phyloP scores from a whole-genome alignment of 345 rosid genomes.

The Anastatica hierochuntica region DNA sequence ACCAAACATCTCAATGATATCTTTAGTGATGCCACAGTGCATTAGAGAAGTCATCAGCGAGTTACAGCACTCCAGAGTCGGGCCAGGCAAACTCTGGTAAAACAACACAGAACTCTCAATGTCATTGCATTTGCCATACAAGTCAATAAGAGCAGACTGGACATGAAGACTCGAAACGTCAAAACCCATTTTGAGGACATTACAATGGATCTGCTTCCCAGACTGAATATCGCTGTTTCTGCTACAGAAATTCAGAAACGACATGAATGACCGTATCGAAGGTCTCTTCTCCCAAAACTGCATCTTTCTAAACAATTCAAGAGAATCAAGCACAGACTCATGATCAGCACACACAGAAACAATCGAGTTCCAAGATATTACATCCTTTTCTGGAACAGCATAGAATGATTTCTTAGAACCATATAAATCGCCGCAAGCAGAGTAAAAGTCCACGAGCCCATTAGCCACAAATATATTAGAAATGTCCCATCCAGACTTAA shows the following conservation, averaged over 20 bases:
- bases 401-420: slow-evolving; percentile 45
- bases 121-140: slow-evolving; percentile 74
- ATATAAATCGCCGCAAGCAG: slow-evolving; percentile 40
- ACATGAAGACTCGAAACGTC: slow-evolving; percentile 32
- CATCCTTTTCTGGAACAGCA: slow-evolving; percentile 37
- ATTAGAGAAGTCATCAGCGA: slow-evolving; percentile 60
- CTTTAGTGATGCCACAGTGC: slow-evolving; percentile 43
- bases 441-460: slow-evolving; percentile 63
- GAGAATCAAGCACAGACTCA: slow-evolving; percentile 36
- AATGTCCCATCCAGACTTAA: slow-evolving; percentile 46
- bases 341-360: slow-evolving; percentile 36
- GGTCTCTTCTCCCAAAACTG: slow-evolving; percentile 63
- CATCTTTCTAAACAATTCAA: slow-evolving; percentile 51
- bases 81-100: slow-evolving; percentile 30
- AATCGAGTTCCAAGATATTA: slow-evolving; percentile 77
- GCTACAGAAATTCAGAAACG: slow-evolving; percentile 53
- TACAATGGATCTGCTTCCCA: slow-evolving; percentile 68
- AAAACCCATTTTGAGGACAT: slow-evolving; percentile 50
- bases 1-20: slow-evolving; percentile 58
- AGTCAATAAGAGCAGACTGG: slow-evolving; percentile 58
- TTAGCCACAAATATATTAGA: slow-evolving; percentile 50
- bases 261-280: slow-evolving; percentile 46
- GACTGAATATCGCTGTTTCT: slow-evolving; percentile 28
- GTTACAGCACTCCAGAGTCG: slow-evolving; percentile 49
- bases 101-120: slow-evolving; percentile 41